Conservation (phyloP, 352 stramenopile genomes). For the Globisporangium spiculum region DNA sequence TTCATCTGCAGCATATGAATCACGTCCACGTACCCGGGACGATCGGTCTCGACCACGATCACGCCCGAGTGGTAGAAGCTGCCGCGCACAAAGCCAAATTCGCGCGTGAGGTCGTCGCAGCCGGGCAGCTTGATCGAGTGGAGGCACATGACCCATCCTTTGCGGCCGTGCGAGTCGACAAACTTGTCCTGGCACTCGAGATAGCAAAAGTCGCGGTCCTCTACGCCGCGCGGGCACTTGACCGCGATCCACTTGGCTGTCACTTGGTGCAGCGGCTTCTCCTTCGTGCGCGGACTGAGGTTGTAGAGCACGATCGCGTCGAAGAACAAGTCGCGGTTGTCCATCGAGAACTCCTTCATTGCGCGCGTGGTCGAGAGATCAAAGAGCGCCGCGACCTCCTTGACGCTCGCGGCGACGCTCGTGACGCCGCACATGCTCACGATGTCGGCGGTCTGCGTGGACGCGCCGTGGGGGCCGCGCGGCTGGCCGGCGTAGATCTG, state of each 20-base stretch:
- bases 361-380: constrained; percentile 53
- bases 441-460: constrained; percentile 26
- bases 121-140: constrained; percentile 82
- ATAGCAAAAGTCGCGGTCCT: constrained; percentile 75
- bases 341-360: constrained; percentile 68
- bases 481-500: constrained; percentile 71
- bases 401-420: constrained; percentile 60
- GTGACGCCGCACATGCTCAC: constrained; percentile 80
- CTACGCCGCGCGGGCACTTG: constrained; percentile 49
- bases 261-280: constrained; percentile 80
- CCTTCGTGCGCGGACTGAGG: constrained; percentile 55
- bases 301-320: constrained; percentile 73
- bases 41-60: constrained; percentile 76
- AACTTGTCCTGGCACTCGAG: constrained; percentile 88
- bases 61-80: constrained; percentile 85
- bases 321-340: constrained; percentile 64
- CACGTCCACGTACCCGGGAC: constrained; percentile 69
- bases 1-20: constrained; percentile 85
- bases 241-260: constrained; percentile 81
- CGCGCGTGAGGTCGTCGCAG: constrained; percentile 69
- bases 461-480: constrained; percentile 26
- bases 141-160: constrained; percentile 81
- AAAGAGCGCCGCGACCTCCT: constrained; percentile 74
- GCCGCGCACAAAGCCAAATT: constrained; percentile 73
- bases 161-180: constrained; percentile 70